A percentile compares a stretch with the other conserved stretches of the same genome.
phyloP scores from a whole-genome alignment of 2,329 filamentous ascomycete genomes.

The Plenodomus lindquistii region DNA sequence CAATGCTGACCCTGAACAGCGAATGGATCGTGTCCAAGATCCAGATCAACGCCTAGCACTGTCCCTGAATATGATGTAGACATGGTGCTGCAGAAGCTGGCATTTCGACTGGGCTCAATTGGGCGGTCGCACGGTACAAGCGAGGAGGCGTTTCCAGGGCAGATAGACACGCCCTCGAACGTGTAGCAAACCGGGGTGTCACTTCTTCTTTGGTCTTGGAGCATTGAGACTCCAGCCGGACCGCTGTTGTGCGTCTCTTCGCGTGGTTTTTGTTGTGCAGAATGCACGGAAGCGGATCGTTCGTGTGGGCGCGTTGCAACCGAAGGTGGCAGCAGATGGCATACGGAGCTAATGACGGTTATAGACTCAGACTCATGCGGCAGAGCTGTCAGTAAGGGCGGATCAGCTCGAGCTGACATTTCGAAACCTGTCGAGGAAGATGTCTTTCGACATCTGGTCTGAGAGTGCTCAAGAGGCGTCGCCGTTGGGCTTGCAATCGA shows the following conservation, averaged over 20 bases:
- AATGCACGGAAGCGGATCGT: constrained; percentile 16
- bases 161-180: constrained; percentile 26
- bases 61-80: constrained; percentile 42
- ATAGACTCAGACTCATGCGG: constrained; percentile 3
- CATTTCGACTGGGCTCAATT: constrained; percentile 26
- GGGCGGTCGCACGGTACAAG: constrained; percentile 17
- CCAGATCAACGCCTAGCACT: constrained; percentile 41
- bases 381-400: constrained; percentile 4
- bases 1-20: constrained; percentile 5
- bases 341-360: constrained; percentile 2
- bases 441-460: constrained; percentile 16
- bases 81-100: constrained; percentile 40
- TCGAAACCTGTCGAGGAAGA: neutral
- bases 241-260: constrained; percentile 17
- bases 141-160: constrained; percentile 22
- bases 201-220: constrained; percentile 20
- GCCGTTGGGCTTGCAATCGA: constrained; percentile 3
- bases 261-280: constrained; percentile 26
- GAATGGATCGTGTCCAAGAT: constrained; percentile 30
- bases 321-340: constrained; percentile 13
- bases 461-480: constrained; percentile 6
- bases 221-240: constrained; percentile 14
- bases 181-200: constrained; percentile 25
- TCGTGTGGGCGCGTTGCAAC: constrained; percentile 18
- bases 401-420: constrained; percentile 11